Percentiles rank a stretch among this genome's conserved stretches.
phyloP scores from a whole-genome alignment of 2,329 filamentous ascomycete species.

The Talaromyces sp. region DNA sequence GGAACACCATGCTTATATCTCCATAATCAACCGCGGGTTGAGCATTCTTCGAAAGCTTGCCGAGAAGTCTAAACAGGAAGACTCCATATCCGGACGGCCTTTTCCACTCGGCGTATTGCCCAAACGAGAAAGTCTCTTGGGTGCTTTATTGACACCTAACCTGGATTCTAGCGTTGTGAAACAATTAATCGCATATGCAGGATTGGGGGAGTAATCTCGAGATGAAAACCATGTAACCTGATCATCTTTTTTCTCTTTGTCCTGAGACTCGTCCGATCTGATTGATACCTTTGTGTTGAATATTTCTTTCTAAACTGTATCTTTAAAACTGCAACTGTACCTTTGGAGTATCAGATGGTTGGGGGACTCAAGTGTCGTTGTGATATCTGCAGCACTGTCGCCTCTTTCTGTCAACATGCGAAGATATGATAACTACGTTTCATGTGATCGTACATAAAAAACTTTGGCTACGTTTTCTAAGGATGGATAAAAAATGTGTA shows the following conservation, averaged over 20 bases:
- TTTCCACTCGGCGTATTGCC: slow-evolving; percentile 63
- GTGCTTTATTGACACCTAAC: slow-evolving; percentile 63
- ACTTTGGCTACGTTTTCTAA: slow-evolving; percentile 1
- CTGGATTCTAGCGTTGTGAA: slow-evolving; percentile 62
- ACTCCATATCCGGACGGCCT: slow-evolving; percentile 49
- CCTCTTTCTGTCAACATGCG: background rate
- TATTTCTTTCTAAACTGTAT: slow-evolving; percentile 15
- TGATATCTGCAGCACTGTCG: background rate
- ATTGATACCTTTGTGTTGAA: slow-evolving; percentile 17
- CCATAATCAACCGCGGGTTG: slow-evolving; percentile 64
- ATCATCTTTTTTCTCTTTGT: slow-evolving; percentile 10
- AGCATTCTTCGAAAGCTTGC: slow-evolving; percentile 64
- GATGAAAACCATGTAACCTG: slow-evolving; percentile 9
- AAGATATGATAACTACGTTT: slow-evolving; percentile 5
- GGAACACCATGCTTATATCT: slow-evolving; percentile 42
- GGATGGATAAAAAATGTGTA: background rate
- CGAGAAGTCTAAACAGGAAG: slow-evolving; percentile 59
- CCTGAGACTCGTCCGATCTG: slow-evolving; percentile 10
- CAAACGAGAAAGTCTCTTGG: slow-evolving; percentile 63
- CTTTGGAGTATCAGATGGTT: slow-evolving; percentile 2
- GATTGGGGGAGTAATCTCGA: slow-evolving; percentile 44
- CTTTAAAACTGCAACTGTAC: slow-evolving; percentile 13
- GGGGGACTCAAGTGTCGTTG: background rate
- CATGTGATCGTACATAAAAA: slow-evolving; percentile 5
- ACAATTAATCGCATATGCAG: slow-evolving; percentile 63